These are phyloP conservation scores for Rhodomyrtus tomentosa DNA, from an alignment of 345 rosid species.

Conservation along the genomic window DNA sequence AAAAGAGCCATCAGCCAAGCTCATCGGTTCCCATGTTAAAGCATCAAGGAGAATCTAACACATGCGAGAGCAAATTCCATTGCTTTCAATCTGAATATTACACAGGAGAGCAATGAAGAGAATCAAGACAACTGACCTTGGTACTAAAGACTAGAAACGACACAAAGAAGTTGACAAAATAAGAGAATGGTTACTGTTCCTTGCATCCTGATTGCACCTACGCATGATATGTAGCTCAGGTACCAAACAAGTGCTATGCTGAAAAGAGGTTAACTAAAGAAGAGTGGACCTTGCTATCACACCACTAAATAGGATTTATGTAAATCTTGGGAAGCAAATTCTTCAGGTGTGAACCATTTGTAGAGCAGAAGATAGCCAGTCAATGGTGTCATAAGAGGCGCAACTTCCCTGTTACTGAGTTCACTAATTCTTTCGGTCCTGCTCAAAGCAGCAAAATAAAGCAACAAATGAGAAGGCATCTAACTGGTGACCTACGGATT, in stretches of 20 bases:
- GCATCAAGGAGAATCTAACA: neutral
- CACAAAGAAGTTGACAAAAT: neutral
- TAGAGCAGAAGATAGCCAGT: neutral
- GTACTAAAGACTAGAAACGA: neutral
- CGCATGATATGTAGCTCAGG: neutral
- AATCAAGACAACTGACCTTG: neutral
- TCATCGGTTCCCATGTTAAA: neutral
- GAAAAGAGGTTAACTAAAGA: neutral
- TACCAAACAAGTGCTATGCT: neutral
- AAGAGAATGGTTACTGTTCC: neutral
- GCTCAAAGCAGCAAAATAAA: constrained; percentile 1
- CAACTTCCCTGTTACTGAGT: constrained; percentile 63
- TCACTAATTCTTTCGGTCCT: constrained; percentile 62
- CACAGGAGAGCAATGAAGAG: neutral
- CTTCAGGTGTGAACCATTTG: neutral
- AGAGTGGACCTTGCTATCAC: neutral
- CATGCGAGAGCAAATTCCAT: neutral
- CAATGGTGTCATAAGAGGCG: constrained; percentile 40
- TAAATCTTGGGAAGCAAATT: neutral
- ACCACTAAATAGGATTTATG: neutral
- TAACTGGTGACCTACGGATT: neutral
- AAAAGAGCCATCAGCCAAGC: neutral
- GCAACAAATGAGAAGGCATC: neutral
- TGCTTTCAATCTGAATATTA: neutral
- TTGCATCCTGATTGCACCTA: neutral